Evolutionary conservation across 139 green algal species (phyloP).

Genomic region (Bryopsis sp.): DNA sequence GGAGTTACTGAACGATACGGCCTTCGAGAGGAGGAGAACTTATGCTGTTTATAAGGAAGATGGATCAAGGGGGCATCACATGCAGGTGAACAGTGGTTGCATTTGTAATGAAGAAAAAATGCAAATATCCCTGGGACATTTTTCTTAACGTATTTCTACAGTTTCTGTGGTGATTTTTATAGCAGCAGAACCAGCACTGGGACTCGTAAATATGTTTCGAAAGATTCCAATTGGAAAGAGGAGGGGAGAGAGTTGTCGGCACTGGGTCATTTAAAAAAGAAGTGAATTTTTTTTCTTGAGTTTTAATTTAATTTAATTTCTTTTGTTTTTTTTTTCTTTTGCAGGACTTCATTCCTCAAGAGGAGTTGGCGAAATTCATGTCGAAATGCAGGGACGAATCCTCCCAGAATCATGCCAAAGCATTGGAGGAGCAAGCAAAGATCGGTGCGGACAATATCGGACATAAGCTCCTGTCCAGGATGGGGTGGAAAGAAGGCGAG

Average conservation of each 20-base stretch:
- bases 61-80: slow-evolving; percentile 35
- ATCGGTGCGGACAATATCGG: slow-evolving; percentile 55
- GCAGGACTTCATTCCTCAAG: slow-evolving; percentile 61
- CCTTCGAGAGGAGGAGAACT: slow-evolving; percentile 47
- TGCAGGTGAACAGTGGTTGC: no score
- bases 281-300: neutral
- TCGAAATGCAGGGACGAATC: slow-evolving; percentile 33
- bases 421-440: slow-evolving; percentile 16
- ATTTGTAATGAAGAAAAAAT: no score
- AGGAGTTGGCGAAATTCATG: slow-evolving; percentile 62
- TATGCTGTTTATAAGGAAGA: slow-evolving; percentile 52
- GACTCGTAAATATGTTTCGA: no score
- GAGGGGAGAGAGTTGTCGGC: no score
- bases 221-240: no score
- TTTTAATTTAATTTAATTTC: neutral
- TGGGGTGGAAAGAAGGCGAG: slow-evolving; percentile 69
- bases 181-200: no score
- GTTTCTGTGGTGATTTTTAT: no score
- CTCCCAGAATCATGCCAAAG: slow-evolving; percentile 19
- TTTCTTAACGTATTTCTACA: no score
- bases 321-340: no score
- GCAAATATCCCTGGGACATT: no score
- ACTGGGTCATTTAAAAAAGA: slow-evolving; percentile 73
- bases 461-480: slow-evolving; percentile 67
- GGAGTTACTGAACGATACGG: slow-evolving; percentile 48